Percentiles rank a stretch among this genome's conserved stretches.
Conservation (phyloP, 495 filamentous ascomycete genomes). For the Podospora conica region DNA sequence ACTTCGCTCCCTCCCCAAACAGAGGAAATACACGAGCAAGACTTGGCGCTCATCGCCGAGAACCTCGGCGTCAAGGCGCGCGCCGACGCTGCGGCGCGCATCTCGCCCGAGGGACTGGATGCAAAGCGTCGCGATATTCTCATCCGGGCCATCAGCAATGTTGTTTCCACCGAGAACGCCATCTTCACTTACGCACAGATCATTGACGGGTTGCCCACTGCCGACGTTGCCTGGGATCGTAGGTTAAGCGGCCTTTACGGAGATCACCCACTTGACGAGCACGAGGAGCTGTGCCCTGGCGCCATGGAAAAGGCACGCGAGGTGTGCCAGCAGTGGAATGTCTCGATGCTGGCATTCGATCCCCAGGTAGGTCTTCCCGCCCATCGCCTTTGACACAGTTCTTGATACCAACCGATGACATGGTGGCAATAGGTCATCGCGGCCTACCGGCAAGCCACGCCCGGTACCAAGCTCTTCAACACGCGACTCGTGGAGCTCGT, state of each 20-base stretch:
- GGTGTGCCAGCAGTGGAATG: conserved; percentile 12
- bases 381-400: neutral
- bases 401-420: neutral
- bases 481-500: conserved; percentile 26
- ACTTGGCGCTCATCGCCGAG: neutral
- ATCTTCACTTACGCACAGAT: conserved; percentile 29
- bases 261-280: conserved; percentile 15
- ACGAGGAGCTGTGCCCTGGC: conserved; percentile 19
- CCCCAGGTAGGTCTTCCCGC: neutral
- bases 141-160: conserved; percentile 14
- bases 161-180: conserved; percentile 21
- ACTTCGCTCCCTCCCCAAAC: no score
- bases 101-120: conserved; percentile 10
- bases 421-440: conserved; percentile 16
- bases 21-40: no score
- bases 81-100: conserved; percentile 3
- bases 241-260: neutral
- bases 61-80: conserved; percentile 2
- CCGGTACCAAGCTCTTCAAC: conserved; percentile 18
- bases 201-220: conserved; percentile 27
- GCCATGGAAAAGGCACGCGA: conserved; percentile 13
- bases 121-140: conserved; percentile 9
- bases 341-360: conserved; percentile 12
- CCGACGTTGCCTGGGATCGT: conserved; percentile 17
- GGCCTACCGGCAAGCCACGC: conserved; percentile 17